Base-by-base conservation (phyloP, 2,329 filamentous ascomycete species). In the Phialophora tarda region DNA sequence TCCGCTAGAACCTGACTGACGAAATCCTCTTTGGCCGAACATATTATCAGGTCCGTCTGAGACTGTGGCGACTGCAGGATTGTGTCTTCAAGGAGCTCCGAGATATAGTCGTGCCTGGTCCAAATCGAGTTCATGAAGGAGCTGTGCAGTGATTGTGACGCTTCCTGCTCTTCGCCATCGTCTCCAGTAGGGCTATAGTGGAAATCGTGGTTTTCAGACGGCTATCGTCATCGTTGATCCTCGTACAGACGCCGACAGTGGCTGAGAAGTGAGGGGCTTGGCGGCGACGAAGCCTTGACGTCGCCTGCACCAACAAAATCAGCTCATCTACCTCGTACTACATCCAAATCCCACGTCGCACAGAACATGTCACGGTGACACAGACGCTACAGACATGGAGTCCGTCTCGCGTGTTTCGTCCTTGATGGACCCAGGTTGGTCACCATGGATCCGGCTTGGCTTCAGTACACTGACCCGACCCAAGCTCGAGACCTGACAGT, bases 401-500 rank as follows among this genome's bases (percentile, higher is more conserved):
- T 96, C 94, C 24, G 93, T 98, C 77, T 93, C 94, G 71, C 88
- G 91, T 75, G 96, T 99, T 79, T 96, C 93, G 73, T 92, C 88
- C 78, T 87, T 98, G 81, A 89, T 99, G 79, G 95, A 98, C 84
- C 95, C 91, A 81, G 93, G 94, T 96, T 30, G 57, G 63, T 64
- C 32, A 38, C 26, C 71, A 70, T 71, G 68, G 68, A 70, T 50
- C 47, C 66, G 11, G 61, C 66, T 5, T 70, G 64, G 68, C 57
- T 71, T 38, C 64, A 65, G 38, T 61, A 67, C 64, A 51, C 69
- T 76, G 63, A 74, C 64, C 59, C 59, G 65, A 68, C 71, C 66
- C 73, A 81, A 97, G 95, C 95, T 77, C 91, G 95, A 80, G 95
- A 98, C 81, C 89, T 99, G 77, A 99, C 95, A 64, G 88, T 99